These are phyloP conservation scores for Pseudogymnoascus sp. DNA, from an alignment of 2,329 filamentous ascomycete species.

Conservation along the genomic window DNA sequence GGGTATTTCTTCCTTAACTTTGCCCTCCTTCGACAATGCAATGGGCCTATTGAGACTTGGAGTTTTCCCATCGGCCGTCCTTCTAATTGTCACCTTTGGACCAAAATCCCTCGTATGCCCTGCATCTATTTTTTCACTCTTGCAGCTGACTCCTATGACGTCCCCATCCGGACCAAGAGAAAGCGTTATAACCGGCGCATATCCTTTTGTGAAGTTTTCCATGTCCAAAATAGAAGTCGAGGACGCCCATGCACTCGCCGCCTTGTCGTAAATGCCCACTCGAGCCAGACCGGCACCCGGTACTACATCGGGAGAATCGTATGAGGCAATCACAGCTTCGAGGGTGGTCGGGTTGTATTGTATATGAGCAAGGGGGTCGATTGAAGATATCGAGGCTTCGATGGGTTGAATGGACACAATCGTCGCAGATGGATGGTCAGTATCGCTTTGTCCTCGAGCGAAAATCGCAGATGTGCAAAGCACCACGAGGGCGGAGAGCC, in stretches of 20 bases:
- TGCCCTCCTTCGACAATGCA: slow-evolving; percentile 51
- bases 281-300: slow-evolving; percentile 41
- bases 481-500: background rate
- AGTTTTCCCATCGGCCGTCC: slow-evolving; percentile 41
- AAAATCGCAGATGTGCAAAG: background rate
- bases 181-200: slow-evolving; percentile 47
- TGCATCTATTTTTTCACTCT: slow-evolving; percentile 53
- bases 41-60: slow-evolving; percentile 56
- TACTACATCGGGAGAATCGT: slow-evolving; percentile 47
- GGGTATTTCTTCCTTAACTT: slow-evolving; percentile 43
- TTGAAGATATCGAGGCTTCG: slow-evolving; percentile 32
- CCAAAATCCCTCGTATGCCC: slow-evolving; percentile 58
- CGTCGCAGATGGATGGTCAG: background rate
- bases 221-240: slow-evolving; percentile 47
- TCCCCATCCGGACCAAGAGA: slow-evolving; percentile 38
- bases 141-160: slow-evolving; percentile 42
- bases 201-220: slow-evolving; percentile 53
- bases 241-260: slow-evolving; percentile 40
- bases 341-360: slow-evolving; percentile 41
- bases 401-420: slow-evolving; percentile 26
- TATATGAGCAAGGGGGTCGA: slow-evolving; percentile 45
- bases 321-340: slow-evolving; percentile 42
- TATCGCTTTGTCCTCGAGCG: slow-evolving; percentile 1
- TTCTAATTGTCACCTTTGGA: slow-evolving; percentile 46
- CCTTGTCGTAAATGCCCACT: slow-evolving; percentile 47